Evolutionary conservation across 768 basidiomycete genomes (phyloP).

Genomic region (Cystobasidium tubakii): DNA sequence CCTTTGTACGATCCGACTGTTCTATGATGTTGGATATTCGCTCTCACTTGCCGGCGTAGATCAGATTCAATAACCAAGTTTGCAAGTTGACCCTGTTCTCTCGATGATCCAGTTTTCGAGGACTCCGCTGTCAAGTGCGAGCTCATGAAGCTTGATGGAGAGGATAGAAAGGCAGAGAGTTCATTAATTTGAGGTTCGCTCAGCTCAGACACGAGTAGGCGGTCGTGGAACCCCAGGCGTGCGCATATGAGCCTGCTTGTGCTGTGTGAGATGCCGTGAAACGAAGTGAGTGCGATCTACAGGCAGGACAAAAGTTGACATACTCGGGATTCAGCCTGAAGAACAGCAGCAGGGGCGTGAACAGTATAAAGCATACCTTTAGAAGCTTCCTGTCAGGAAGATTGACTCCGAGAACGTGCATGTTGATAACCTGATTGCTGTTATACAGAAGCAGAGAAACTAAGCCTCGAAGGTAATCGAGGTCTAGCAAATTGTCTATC

Average conservation of each 20-base stretch:
- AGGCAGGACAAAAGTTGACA: slow-evolving; percentile 5
- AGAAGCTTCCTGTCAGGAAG: slow-evolving; percentile 70
- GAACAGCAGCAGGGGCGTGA: background rate
- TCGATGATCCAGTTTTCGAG: slow-evolving; percentile 51
- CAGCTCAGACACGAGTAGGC: slow-evolving; percentile 70
- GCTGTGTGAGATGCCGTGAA: slow-evolving; percentile 77
- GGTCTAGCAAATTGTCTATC: background rate
- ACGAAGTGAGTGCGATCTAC: slow-evolving; percentile 86
- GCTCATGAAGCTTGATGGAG: slow-evolving; percentile 61
- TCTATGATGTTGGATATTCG: slow-evolving; percentile 85
- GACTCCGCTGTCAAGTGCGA: slow-evolving; percentile 43
- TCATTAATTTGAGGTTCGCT: slow-evolving; percentile 80
- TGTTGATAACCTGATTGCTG: slow-evolving; percentile 41
- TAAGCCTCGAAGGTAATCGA: background rate
- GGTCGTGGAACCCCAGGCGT: slow-evolving; percentile 83
- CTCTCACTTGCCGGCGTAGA: slow-evolving; percentile 69
- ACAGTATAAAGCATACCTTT: slow-evolving; percentile 56
- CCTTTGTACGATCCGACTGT: slow-evolving; percentile 94
- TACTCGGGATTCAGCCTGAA: background rate
- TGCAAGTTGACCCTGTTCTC: slow-evolving; percentile 59
- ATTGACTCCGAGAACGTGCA: slow-evolving; percentile 79
- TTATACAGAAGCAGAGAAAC: slow-evolving; percentile 27
- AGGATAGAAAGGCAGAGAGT: slow-evolving; percentile 88
- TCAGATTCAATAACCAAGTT: slow-evolving; percentile 81
- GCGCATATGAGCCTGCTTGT: slow-evolving; percentile 78